phyloP scores from a whole-genome alignment of 2,329 filamentous ascomycete species.

The Fusarium redolens region DNA sequence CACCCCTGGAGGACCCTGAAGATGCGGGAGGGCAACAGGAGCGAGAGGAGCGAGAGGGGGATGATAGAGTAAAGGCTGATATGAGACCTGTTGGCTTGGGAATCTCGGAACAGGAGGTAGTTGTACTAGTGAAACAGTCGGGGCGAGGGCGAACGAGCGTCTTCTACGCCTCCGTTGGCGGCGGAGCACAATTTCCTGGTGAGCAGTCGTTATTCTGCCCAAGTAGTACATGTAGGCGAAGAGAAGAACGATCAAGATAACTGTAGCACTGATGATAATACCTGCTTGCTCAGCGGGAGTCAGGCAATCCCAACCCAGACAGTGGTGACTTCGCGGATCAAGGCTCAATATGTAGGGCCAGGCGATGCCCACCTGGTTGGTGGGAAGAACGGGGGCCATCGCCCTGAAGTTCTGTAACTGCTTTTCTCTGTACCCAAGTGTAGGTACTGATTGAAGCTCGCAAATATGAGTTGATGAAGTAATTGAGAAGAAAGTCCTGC shows the following conservation, averaged over 20 bases:
- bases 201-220: constrained; percentile 38
- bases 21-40: background rate
- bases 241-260: constrained; percentile 45
- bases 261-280: constrained; percentile 52
- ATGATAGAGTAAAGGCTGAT: constrained; percentile 35
- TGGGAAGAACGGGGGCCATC: background rate
- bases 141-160: background rate
- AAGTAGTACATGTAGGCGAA: constrained; percentile 52
- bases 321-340: constrained; percentile 25
- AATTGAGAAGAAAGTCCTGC: background rate
- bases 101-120: constrained; percentile 32
- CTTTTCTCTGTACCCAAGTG: background rate
- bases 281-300: constrained; percentile 52
- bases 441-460: background rate
- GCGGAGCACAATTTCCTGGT: constrained; percentile 20
- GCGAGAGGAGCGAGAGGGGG: background rate
- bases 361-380: background rate
- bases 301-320: constrained; percentile 55
- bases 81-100: constrained; percentile 12
- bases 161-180: constrained; percentile 13
- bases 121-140: constrained; percentile 16
- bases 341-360: background rate
- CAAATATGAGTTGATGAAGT: background rate
- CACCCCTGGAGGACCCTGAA: background rate
- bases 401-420: background rate